Evolutionary conservation across 352 stramenopile species (phyloP), one percentile per base, ranked within the genome.

Genomic region (Pythium inflatum): DNA sequence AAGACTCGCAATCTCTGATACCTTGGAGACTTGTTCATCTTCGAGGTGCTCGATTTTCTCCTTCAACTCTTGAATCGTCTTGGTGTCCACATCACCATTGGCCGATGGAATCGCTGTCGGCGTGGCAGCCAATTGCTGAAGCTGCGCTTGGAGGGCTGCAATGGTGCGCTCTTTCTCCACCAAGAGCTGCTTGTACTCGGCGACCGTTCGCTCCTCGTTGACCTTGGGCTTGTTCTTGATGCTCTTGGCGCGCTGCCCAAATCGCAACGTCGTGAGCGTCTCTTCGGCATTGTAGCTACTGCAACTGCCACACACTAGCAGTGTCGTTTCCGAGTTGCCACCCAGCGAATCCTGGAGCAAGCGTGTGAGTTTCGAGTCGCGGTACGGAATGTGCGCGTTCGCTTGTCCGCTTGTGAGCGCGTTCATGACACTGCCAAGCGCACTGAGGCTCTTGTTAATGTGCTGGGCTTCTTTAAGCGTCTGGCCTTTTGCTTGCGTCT

Each of bases 381-480:
- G 83, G 63, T 97, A 97, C 34, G 93, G 93, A 33, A 98, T 91
- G 68, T 97, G 93, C 49, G 98, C 89, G 40, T 98, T 87, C 51
- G 87, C 76, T 45, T 95, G 80, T 16, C 88, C 85, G 27, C 80
- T 90, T 14, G 83, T 95, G 25, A 98, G 79, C 24, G 93, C 93
- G 33, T 92, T 91, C 69, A 98, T 98, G 16, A 97, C 91, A 67
- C 92, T 92, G 11, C 92, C 91, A 13, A 98, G 76, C 7, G 92
- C 93, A 45, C 79, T 95, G 8, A 98, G 76, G 20, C 77, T 92
- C 66, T 94, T 97, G 79, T 98, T 98, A 71, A 98, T 98, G 60
- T 87, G 79, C 65, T 95, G 83, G 5, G 89, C 88, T 50, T 97
- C 90, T 60, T 93, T 87, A 31, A 93, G 81, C 24, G 95, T 95